Evolutionary conservation across 139 green algal species (phyloP), one percentile per base, ranked within the genome.

Genomic region (Coelastrella sp.): DNA sequence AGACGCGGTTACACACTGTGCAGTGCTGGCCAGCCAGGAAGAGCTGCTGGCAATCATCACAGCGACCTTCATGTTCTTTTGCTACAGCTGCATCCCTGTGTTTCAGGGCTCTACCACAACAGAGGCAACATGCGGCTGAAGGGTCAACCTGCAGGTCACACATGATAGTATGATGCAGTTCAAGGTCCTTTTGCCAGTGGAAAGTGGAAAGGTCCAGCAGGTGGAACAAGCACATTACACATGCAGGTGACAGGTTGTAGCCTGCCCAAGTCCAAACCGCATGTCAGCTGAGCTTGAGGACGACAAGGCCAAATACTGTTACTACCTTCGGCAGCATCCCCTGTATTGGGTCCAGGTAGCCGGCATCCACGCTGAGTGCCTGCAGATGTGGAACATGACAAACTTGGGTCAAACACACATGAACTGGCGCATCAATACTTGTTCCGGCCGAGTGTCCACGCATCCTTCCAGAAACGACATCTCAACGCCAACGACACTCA

Each of bases 281-380:
- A n/a, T 71, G 61, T 71, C 61, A 71, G 61, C 61, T 19, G 11
- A 19, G 61, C 61, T 71, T 2, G 11, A 71, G 11, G 14, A 71
- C 14, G 11, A 10, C 61, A 71, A 71, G 17, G 2, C 23, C n/a
- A n/a, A n/a, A 2, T 78, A 5, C 17, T 4, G 23, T 23, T 77
- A 2, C 22, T 77, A 80, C 74, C 74, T 80, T 80, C 10, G 74
- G 22, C 0, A 86, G n/a, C 59, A 74, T 74, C 13, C 80, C 80
- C 23, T 86, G 80, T n/a, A 86, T 73, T 16, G 82, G 82, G 22
- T 87, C 82, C 4, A 87, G 65, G 64, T 78, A 87, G 0, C 82
- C 82, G 4, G 82, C 82, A 20, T 87, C 82, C 23, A 87, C 82
- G 56, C 82, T 87, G 10, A 87, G 82, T 47, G 82, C 82, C 82